These are phyloP conservation scores for Nakazawaea molendinolei DNA, from an alignment of 805 yeast genomes.

Conservation along the genomic window DNA sequence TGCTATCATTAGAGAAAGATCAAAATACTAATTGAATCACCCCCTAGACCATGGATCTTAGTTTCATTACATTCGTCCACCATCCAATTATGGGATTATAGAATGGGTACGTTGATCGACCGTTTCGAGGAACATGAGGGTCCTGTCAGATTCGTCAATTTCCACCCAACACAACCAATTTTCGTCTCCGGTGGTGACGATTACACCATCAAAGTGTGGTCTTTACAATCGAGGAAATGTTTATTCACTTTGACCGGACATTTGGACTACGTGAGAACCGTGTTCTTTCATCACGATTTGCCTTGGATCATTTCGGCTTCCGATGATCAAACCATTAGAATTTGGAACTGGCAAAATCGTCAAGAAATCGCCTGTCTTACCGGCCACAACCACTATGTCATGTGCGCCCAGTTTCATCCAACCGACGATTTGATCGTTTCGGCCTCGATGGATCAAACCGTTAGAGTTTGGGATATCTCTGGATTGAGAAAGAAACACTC, in stretches of 20 bases:
- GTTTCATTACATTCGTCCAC: constrained; percentile 96
- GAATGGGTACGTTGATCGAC: constrained; percentile 97
- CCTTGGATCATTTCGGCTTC: constrained; percentile 97
- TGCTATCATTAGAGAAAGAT: background rate
- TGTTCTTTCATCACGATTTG: constrained; percentile 87
- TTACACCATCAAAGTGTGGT: constrained; percentile 93
- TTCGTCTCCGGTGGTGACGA: constrained; percentile 98
- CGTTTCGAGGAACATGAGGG: constrained; percentile 98
- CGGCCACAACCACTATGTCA: constrained; percentile 97
- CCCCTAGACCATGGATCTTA: constrained; percentile 89
- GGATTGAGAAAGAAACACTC: constrained; percentile 94
- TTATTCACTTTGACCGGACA: constrained; percentile 89
- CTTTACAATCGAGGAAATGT: constrained; percentile 84
- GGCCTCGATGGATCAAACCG: constrained; percentile 96
- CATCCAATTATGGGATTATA: constrained; percentile 98
- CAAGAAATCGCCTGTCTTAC: constrained; percentile 95
- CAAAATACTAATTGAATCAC: no score
- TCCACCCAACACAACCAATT: constrained; percentile 97
- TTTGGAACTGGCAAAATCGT: constrained; percentile 99
- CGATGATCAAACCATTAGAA: constrained; percentile 97
- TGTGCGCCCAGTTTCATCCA: constrained; percentile 98
- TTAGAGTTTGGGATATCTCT: constrained; percentile 96
- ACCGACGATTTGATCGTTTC: constrained; percentile 90
- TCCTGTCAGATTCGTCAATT: constrained; percentile 90
- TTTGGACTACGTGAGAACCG: constrained; percentile 91